Evolutionary conservation across 2,329 filamentous ascomycete species (phyloP), one percentile per base, ranked within the genome.

Genomic region (Colletotrichum sp.): DNA sequence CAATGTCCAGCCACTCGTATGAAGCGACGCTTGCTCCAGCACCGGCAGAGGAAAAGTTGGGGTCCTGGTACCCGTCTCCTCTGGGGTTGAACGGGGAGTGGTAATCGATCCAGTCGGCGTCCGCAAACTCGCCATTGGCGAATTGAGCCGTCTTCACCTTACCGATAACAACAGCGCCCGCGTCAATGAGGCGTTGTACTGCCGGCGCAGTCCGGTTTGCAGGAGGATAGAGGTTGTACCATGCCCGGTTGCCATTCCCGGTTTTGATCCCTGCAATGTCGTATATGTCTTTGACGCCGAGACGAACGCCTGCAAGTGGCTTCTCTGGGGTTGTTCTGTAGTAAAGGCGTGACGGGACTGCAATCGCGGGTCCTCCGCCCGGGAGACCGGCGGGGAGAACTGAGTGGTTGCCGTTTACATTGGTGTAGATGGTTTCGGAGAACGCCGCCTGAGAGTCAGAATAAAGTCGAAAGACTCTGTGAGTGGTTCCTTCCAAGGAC

Each of bases 211-310:
- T 92, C 5, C 79, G 80, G 7, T 86, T 88, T 2, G 86, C 85
- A 2, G 87, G 81, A 4, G 87, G 86, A 75, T 92, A 92, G 3
- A 93, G 83, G 77, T 89, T 83, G 71, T 90, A 90, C 85, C 89
- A 93, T 1, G 92, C 91, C 55, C 90, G 85, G 78, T 90, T 93
- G 1, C 92, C 91, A 71, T 89, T 88, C 6, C 86, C 87, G 0
- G 88, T 91, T 44, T 87, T 87, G 12, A 92, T 79, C 1, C 91
- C 92, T n/a, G 62, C 68, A 32, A 93, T 80, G 72, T 92, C 86
- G 77, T 87, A 90, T 65, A 92, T 90, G 77, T 93, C 92, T 78
- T 93, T 93, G 71, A 93, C 85, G 1, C 87, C 90, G 2, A 93
- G 79, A 10, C 92, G 86, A 12, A 72, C 9, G 90, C 85, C 13